Base-by-base conservation (phyloP, 345 rosid species). In the Lenwebbia sp. region DNA sequence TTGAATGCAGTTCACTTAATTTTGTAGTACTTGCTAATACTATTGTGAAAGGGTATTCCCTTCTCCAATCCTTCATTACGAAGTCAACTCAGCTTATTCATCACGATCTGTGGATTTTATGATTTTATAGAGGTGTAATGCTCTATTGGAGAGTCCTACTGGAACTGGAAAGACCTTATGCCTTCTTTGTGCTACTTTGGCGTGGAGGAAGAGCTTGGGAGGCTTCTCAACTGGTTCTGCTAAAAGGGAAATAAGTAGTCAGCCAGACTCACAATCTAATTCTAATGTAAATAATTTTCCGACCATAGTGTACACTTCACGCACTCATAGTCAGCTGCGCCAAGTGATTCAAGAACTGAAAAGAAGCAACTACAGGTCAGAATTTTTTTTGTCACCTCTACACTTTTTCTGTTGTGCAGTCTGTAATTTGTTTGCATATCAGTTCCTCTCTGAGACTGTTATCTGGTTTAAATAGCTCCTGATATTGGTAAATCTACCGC, bases 81-180 rank as follows among this genome's bases (percentile, higher is more conserved):
- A 70, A 19, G 21, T 70, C 3, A 37, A 19, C 81, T 70, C 47
- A 37, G 81, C 47, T 70, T 70, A 33, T 70, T 70, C 81, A 70
- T 70, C 26, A 10, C 4, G 13, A 19, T 70, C 81, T 9, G 26
- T 70, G 81, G 81, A 70, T 21, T 70, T 70, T 70, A 70, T 70
- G 81, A 23, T 30, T 28, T 85, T 86, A 84, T 92, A 97, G 99
- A 92, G 91, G 88, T 92, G 96, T 84, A 96, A 95, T 90, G 99
- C 98, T 17, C 96, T 97, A 82, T 90, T 97, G 92, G 99, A 97
- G 91, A 97, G 99, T 89, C 99, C 99, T 17, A 96, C 99, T 60
- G 99, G 99, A 86, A 97, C 99, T 7, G 98, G 99, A 84, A 97
- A 97, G 90, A 97, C 99, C 15, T 86, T 95, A 65, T 96, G 98